These are phyloP conservation scores for Mucor indicus DNA, from an alignment of 371 early-diverging fungal genomes.

Conservation along the genomic window DNA sequence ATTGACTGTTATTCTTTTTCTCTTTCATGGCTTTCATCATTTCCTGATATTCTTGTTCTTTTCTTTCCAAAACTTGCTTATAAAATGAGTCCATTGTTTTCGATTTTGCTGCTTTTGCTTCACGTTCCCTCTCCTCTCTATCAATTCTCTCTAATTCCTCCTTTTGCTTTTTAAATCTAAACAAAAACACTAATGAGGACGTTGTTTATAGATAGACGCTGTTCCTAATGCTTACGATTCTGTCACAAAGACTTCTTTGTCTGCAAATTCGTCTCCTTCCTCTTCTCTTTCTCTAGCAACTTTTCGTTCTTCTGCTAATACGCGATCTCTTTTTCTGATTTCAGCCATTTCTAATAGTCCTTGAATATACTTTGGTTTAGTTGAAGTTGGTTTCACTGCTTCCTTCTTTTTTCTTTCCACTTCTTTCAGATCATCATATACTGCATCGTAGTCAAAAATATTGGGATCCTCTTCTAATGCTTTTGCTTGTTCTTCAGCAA, in stretches of 20 bases:
- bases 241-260: conserved; percentile 87
- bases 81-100: conserved; percentile 44
- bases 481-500: conserved; percentile 53
- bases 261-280: conserved; percentile 52
- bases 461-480: conserved; percentile 80
- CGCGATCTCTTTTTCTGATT: conserved; percentile 78
- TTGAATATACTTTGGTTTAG: conserved; percentile 78
- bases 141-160: conserved; percentile 78
- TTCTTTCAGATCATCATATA: conserved; percentile 82
- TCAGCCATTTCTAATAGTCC: conserved; percentile 74
- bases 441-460: conserved; percentile 89
- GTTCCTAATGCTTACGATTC: conserved; percentile 64
- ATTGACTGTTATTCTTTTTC: not conserved
- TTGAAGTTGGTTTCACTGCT: conserved; percentile 25
- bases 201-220: no score
- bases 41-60: conserved; percentile 35
- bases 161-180: conserved; percentile 74
- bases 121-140: conserved; percentile 74
- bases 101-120: conserved; percentile 37
- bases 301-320: conserved; percentile 78
- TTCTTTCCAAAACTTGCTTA: conserved; percentile 39
- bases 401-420: conserved; percentile 54
- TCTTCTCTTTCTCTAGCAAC: conserved; percentile 70
- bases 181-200: not conserved
- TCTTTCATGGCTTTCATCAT: conserved; percentile 32